Conservation (phyloP, 1,139 yeast genomes). For the Saccharomycopsis hybrid region DNA sequence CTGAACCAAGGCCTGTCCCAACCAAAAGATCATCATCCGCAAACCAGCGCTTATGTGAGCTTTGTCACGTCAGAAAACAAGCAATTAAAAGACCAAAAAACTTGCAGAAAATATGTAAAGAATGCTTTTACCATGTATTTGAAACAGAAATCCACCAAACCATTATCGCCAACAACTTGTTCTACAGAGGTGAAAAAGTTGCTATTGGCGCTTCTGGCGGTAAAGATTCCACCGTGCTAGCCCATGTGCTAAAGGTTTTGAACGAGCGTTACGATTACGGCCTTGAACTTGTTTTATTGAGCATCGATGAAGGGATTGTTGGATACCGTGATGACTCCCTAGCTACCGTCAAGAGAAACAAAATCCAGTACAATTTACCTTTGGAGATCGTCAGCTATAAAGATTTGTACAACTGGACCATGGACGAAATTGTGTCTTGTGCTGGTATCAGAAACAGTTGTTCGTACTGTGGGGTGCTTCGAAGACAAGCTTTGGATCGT, state of each 20-base stretch:
- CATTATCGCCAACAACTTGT: slow-evolving; percentile 61
- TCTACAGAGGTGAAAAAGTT: slow-evolving; percentile 73
- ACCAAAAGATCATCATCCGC: not conserved
- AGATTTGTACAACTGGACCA: slow-evolving; percentile 91
- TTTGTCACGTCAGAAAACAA: slow-evolving; percentile 82
- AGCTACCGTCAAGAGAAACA: slow-evolving; percentile 93
- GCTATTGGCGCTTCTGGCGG: slow-evolving; percentile 99
- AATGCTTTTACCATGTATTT: slow-evolving; percentile 82
- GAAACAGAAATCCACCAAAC: slow-evolving; percentile 96
- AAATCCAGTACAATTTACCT: slow-evolving; percentile 81
- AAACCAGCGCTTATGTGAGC: slow-evolving; percentile 51
- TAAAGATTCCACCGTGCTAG: slow-evolving; percentile 93
- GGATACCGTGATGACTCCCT: slow-evolving; percentile 97
- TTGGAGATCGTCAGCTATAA: slow-evolving; percentile 84
- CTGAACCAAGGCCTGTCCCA: not conserved
- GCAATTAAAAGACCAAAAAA: slow-evolving; percentile 90
- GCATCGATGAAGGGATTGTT: slow-evolving; percentile 94
- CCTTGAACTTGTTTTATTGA: slow-evolving; percentile 67
- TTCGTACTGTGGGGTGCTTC: slow-evolving; percentile 94
- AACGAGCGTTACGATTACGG: slow-evolving; percentile 89
- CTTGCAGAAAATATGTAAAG: slow-evolving; percentile 83
- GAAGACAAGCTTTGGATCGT: slow-evolving; percentile 94
- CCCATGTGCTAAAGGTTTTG: slow-evolving; percentile 76
- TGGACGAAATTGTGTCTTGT: slow-evolving; percentile 96
- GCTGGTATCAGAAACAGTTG: slow-evolving; percentile 94